phyloP scores from a whole-genome alignment of 2,329 filamentous ascomycete genomes.

The Colletotrichum zoysiae region DNA sequence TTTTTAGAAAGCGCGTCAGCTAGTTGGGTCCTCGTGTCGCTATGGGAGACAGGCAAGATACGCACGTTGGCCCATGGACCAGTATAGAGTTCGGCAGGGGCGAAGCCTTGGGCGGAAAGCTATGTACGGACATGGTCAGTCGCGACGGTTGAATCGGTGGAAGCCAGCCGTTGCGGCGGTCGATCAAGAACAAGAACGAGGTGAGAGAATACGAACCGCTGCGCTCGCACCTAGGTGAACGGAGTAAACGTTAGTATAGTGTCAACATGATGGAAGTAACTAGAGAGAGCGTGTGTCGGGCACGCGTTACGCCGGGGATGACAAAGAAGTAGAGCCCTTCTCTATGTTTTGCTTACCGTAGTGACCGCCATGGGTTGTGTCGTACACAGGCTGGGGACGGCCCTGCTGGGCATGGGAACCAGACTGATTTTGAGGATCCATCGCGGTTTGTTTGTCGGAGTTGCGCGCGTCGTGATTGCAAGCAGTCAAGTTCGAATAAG shows the following conservation, averaged over 20 bases:
- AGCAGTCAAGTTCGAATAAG: background rate
- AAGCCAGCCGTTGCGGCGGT: background rate
- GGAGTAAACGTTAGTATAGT: conserved; percentile 40
- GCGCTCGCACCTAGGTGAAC: conserved; percentile 72
- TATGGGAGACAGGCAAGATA: conserved; percentile 33
- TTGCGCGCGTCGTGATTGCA: background rate
- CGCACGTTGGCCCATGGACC: conserved; percentile 95
- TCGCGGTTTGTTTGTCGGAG: conserved; percentile 43
- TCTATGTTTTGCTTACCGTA: conserved; percentile 69
- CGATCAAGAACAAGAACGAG: background rate
- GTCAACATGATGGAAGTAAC: conserved; percentile 32
- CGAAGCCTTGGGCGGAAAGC: conserved; percentile 89
- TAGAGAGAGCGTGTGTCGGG: conserved; percentile 26
- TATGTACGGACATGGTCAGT: conserved; percentile 59
- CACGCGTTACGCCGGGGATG: background rate
- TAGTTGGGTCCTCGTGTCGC: background rate
- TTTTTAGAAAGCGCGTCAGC: conserved; percentile 15
- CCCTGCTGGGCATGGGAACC: conserved; percentile 59
- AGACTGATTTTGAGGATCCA: conserved; percentile 54
- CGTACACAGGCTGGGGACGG: conserved; percentile 76
- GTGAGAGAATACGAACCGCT: conserved; percentile 65
- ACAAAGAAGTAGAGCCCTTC: conserved; percentile 19
- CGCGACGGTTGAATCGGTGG: background rate
- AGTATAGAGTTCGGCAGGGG: conserved; percentile 93
- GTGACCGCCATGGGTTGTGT: conserved; percentile 79